phyloP scores from a whole-genome alignment of 2,329 filamentous ascomycete genomes.

The Pestalotiopsis fici region DNA sequence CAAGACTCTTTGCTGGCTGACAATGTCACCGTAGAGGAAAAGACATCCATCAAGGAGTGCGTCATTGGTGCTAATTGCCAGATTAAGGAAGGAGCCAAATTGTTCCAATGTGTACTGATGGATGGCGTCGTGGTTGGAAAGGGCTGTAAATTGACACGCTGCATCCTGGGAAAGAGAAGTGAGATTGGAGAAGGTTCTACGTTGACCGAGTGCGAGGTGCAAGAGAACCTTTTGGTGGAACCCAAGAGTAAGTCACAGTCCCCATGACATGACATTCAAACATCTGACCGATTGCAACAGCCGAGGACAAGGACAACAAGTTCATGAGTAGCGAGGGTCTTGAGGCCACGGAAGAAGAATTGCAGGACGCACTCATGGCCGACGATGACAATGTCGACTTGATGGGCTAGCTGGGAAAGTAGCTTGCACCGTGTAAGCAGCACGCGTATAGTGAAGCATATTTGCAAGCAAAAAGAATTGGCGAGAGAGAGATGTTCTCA shows the following conservation, averaged over 20 bases:
- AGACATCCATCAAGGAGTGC: constrained; percentile 87
- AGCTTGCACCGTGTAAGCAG: not conserved
- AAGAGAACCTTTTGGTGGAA: constrained; percentile 85
- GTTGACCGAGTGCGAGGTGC: constrained; percentile 89
- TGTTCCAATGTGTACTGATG: constrained; percentile 90
- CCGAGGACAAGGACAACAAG: constrained; percentile 68
- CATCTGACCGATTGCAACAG: constrained; percentile 33
- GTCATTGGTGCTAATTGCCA: constrained; percentile 87
- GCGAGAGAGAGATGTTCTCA: not conserved
- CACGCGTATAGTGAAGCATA: not conserved
- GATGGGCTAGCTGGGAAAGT: constrained; percentile 24
- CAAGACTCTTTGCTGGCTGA: constrained; percentile 82
- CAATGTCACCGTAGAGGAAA: constrained; percentile 87
- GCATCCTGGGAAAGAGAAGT: constrained; percentile 79
- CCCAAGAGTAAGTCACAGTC: constrained; percentile 61
- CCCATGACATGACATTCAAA: constrained; percentile 9
- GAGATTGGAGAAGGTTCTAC: constrained; percentile 79
- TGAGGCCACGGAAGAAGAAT: constrained; percentile 64
- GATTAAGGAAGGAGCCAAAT: constrained; percentile 81
- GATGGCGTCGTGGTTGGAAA: constrained; percentile 85
- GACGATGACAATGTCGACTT: constrained; percentile 21
- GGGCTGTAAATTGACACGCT: constrained; percentile 82
- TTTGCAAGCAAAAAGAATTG: not conserved
- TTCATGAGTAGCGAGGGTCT: constrained; percentile 69
- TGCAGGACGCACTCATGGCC: constrained; percentile 50